phyloP scores from a whole-genome alignment of 2,329 filamentous ascomycete genomes.

The Cercospora sp. region DNA sequence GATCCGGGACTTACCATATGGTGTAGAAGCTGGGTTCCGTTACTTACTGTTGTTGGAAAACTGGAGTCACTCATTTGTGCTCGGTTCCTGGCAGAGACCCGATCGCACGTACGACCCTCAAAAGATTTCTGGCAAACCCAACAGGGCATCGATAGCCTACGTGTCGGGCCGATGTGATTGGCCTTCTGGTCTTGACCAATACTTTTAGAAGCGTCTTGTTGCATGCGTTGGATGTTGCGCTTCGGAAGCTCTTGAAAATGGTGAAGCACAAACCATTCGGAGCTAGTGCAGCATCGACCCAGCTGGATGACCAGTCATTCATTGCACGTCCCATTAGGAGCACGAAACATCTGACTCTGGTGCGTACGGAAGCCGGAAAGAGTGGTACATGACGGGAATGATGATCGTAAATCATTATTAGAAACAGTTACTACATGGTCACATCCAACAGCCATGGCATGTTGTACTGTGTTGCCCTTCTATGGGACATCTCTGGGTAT shows the following conservation, averaged over 20 bases:
- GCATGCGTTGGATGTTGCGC: background rate
- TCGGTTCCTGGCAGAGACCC: background rate
- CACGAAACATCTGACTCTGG: background rate
- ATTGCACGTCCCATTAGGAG: no score
- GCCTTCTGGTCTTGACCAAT: background rate
- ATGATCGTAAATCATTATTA: background rate
- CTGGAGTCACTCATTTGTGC: background rate
- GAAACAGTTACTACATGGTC: slow-evolving; percentile 2
- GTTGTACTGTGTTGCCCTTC: background rate
- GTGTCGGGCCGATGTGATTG: background rate
- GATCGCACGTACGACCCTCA: background rate
- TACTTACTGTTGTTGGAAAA: background rate
- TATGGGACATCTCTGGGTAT: background rate
- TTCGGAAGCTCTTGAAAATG: background rate
- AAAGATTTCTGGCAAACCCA: background rate
- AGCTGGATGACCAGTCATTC: background rate
- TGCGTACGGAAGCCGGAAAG: background rate
- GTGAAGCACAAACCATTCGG: background rate
- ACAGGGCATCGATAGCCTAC: background rate
- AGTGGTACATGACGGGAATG: background rate
- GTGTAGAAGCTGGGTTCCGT: background rate
- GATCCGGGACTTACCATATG: background rate
- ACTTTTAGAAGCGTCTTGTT: background rate
- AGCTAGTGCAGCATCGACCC: background rate
- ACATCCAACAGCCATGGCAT: background rate